Evolutionary conservation across 2,329 filamentous ascomycete species (phyloP).

Genomic region (Berkeleyomyces rouxiae): DNA sequence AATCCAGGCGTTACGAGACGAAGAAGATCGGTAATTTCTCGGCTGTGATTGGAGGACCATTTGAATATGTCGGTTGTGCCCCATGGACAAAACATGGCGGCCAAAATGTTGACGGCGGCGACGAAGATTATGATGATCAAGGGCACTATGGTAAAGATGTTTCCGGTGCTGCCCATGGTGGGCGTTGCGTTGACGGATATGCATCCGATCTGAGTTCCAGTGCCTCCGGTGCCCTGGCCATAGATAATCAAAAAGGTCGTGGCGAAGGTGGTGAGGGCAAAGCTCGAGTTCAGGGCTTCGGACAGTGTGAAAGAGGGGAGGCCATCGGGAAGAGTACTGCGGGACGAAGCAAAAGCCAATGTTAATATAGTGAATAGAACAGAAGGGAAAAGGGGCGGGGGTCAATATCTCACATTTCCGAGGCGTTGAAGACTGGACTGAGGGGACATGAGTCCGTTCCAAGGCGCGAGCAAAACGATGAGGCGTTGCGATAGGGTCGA

Average conservation of each 20-base stretch:
- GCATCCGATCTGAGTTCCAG: conserved; percentile 51
- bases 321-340: conserved; percentile 23
- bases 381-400: background rate
- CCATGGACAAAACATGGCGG: conserved; percentile 85
- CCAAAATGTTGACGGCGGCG: conserved; percentile 65
- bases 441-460: conserved; percentile 56
- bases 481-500: conserved; percentile 40
- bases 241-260: conserved; percentile 59
- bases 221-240: conserved; percentile 42
- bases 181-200: conserved; percentile 72
- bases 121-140: conserved; percentile 63
- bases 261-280: conserved; percentile 69
- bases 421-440: conserved; percentile 47
- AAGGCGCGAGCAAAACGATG: conserved; percentile 50
- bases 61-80: conserved; percentile 78
- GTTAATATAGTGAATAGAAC: background rate
- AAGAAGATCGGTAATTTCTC: conserved; percentile 69
- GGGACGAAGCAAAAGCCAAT: background rate
- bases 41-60: conserved; percentile 96
- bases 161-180: conserved; percentile 54
- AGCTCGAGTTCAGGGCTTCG: conserved; percentile 63
- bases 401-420: conserved; percentile 22
- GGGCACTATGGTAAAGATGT: conserved; percentile 58
- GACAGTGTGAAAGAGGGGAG: conserved; percentile 59
- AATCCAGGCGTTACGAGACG: conserved; percentile 91